Evolutionary conservation across 73 alveolate species (phyloP).

Genomic region (Uronychia setigera): DNA sequence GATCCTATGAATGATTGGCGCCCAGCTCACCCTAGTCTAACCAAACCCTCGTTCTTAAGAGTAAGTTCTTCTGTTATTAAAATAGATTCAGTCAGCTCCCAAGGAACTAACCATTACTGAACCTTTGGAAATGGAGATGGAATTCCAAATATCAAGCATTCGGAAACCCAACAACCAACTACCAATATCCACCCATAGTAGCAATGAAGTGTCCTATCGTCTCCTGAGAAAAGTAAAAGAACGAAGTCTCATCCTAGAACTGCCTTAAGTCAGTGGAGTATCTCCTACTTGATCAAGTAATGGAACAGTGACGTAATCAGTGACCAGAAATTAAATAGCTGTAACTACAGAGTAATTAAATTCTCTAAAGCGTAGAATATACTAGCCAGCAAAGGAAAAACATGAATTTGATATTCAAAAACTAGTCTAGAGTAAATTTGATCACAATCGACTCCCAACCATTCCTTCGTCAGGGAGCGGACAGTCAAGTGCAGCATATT

Average conservation of each 20-base stretch:
- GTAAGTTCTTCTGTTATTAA: too few species aligned
- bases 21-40: too few species aligned
- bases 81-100: background rate
- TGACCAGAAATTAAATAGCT: background rate
- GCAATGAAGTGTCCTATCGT: background rate
- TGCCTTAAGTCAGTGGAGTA: background rate
- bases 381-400: background rate
- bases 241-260: background rate
- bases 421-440: background rate
- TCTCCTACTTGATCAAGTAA: background rate
- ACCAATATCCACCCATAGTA: too few species aligned
- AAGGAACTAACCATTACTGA: background rate
- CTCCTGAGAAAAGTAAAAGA: background rate
- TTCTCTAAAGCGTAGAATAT: background rate
- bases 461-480: background rate
- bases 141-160: background rate
- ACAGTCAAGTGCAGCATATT: background rate
- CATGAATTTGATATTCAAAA: background rate
- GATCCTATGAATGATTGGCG: too few species aligned
- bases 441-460: background rate
- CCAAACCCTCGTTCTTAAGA: too few species aligned
- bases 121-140: background rate
- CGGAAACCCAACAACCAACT: background rate
- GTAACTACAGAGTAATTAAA: background rate
- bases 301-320: background rate